Conservation (phyloP, 345 rosid species). For the Syzygium grande region DNA sequence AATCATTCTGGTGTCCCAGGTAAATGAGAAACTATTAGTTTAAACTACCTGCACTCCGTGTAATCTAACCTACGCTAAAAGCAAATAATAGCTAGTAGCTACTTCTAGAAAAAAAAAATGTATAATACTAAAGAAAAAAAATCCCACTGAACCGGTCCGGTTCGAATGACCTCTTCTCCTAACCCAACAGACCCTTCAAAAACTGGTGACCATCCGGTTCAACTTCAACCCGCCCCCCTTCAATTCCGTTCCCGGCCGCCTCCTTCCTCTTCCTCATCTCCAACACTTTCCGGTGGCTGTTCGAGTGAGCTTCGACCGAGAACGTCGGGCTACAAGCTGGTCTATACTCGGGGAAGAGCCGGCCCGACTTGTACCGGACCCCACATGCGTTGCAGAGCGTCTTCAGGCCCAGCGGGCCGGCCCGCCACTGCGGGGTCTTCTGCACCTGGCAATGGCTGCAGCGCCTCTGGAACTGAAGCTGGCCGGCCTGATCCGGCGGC, state of each 20-base stretch:
- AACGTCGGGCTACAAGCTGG: conserved; percentile 49
- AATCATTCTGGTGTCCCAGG: not conserved
- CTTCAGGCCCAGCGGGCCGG: conserved; percentile 38
- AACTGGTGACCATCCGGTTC: conserved; percentile 4
- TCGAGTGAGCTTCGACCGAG: conserved; percentile 28
- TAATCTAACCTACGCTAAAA: not conserved
- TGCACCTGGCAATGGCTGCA: conserved; percentile 45
- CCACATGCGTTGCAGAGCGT: conserved; percentile 45
- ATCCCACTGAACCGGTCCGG: not conserved
- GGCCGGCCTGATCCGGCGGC: not conserved
- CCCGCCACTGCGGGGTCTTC: conserved; percentile 42
- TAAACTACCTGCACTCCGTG: not conserved
- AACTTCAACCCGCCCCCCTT: conserved; percentile 1
- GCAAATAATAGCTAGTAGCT: not conserved
- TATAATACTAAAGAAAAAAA: not conserved
- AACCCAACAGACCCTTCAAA: not conserved
- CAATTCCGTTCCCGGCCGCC: not conserved
- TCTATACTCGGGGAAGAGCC: conserved; percentile 38
- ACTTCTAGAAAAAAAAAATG: not conserved
- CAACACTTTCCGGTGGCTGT: conserved; percentile 36
- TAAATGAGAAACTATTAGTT: not conserved
- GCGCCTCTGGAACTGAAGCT: conserved; percentile 10
- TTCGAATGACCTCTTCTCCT: not conserved
- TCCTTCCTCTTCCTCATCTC: conserved; percentile 41
- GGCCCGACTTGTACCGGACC: conserved; percentile 41